Conservation (phyloP, 2,329 filamentous ascomycete genomes). For the Plectosphaerella cucumerina region DNA sequence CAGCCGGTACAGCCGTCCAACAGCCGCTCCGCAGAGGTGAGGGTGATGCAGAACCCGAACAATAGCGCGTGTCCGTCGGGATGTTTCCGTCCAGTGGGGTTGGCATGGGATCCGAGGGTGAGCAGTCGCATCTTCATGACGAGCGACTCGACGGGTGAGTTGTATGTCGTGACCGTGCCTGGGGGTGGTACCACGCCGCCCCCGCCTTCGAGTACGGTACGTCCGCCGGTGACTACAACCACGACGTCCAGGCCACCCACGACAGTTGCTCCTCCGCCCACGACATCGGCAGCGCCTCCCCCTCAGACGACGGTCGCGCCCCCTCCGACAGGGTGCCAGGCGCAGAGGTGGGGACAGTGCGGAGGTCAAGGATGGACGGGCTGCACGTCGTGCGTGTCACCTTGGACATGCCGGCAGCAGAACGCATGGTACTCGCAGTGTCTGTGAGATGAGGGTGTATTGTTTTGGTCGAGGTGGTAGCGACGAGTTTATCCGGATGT, state of each 20-base stretch:
- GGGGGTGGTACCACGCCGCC: background rate
- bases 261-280: background rate
- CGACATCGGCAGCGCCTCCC: background rate
- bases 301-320: background rate
- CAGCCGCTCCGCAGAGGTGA: slow-evolving; percentile 37
- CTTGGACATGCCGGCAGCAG: slow-evolving; percentile 8
- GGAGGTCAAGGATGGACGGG: slow-evolving; percentile 14
- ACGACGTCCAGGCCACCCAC: background rate
- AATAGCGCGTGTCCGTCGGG: slow-evolving; percentile 43
- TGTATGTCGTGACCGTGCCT: slow-evolving; percentile 49
- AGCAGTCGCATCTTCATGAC: slow-evolving; percentile 56
- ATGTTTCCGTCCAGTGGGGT: slow-evolving; percentile 61
- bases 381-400: slow-evolving; percentile 8
- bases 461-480: too few species aligned
- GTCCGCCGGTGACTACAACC: background rate
- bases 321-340: background rate
- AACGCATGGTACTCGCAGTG: slow-evolving; percentile 15
- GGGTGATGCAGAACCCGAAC: slow-evolving; percentile 47
- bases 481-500: too few species aligned
- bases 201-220: too few species aligned
- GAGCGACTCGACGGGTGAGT: slow-evolving; percentile 61
- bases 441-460: slow-evolving; percentile 1
- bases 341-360: slow-evolving; percentile 8
- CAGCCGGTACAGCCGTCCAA: slow-evolving; percentile 23
- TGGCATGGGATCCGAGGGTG: slow-evolving; percentile 41